Conservation (phyloP, 2,329 filamentous ascomycete species). For the Arthroderma uncinatum region DNA sequence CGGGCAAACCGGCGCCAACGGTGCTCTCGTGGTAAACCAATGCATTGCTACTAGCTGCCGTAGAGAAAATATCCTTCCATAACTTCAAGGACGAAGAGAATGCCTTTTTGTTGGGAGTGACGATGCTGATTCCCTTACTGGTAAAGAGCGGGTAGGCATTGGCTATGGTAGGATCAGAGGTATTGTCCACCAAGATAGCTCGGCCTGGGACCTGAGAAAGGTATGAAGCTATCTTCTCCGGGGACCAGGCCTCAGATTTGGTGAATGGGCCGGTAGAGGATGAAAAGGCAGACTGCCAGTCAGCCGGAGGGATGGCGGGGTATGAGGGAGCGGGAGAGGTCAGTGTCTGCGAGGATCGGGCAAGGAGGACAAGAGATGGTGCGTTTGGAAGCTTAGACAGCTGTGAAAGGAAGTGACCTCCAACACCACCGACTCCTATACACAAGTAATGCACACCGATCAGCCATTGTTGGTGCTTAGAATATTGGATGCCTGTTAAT, state of each 20-base stretch:
- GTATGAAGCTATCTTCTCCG: slow-evolving; percentile 63
- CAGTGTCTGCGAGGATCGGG: slow-evolving; percentile 73
- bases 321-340: slow-evolving; percentile 59
- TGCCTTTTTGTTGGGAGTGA: slow-evolving; percentile 97
- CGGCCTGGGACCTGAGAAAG: slow-evolving; percentile 66
- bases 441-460: slow-evolving; percentile 7
- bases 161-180: slow-evolving; percentile 77
- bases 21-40: slow-evolving; percentile 93
- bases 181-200: slow-evolving; percentile 87
- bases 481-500: background rate
- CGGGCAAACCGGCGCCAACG: slow-evolving; percentile 82
- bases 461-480: background rate
- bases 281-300: slow-evolving; percentile 50
- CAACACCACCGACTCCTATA: slow-evolving; percentile 80
- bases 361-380: slow-evolving; percentile 71
- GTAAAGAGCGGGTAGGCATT: slow-evolving; percentile 73
- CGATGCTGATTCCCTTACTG: slow-evolving; percentile 70
- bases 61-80: slow-evolving; percentile 77
- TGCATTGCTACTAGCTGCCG: slow-evolving; percentile 52
- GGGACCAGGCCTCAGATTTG: slow-evolving; percentile 40
- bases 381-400: slow-evolving; percentile 58
- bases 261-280: slow-evolving; percentile 51
- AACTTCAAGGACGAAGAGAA: slow-evolving; percentile 72
- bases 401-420: slow-evolving; percentile 80
- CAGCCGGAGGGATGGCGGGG: slow-evolving; percentile 46